These are phyloP conservation scores for Hysterangium stoloniferum DNA, from an alignment of 768 basidiomycete species.

Conservation along the genomic window DNA sequence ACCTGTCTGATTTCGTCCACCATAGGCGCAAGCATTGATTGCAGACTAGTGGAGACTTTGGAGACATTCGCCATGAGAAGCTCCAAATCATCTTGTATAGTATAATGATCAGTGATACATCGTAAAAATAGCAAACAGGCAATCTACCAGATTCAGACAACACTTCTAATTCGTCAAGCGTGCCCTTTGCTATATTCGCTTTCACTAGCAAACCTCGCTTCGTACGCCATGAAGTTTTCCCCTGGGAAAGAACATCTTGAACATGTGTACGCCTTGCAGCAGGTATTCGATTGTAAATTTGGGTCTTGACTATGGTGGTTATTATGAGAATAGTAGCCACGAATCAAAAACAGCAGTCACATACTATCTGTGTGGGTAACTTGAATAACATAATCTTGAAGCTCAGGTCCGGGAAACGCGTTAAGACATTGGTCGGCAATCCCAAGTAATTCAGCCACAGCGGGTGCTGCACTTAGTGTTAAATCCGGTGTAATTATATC, in stretches of 20 bases:
- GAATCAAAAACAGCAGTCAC: slow-evolving; percentile 18
- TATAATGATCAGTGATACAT: background rate
- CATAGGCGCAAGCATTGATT: slow-evolving; percentile 38
- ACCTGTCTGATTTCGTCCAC: slow-evolving; percentile 58
- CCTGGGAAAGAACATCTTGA: slow-evolving; percentile 55
- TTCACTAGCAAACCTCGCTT: slow-evolving; percentile 63
- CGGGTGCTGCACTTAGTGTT: slow-evolving; percentile 52
- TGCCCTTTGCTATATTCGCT: slow-evolving; percentile 58
- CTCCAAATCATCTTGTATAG: slow-evolving; percentile 49
- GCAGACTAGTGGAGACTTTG: slow-evolving; percentile 48
- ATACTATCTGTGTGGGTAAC: slow-evolving; percentile 72
- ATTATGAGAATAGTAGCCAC: slow-evolving; percentile 8
- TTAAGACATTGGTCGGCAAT: slow-evolving; percentile 60
- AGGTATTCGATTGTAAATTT: slow-evolving; percentile 52
- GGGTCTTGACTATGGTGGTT: slow-evolving; percentile 51
- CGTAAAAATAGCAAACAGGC: background rate
- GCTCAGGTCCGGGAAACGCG: slow-evolving; percentile 58
- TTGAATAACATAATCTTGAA: slow-evolving; percentile 61
- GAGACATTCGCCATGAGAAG: slow-evolving; percentile 47
- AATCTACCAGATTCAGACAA: slow-evolving; percentile 51
- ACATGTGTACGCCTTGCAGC: slow-evolving; percentile 46
- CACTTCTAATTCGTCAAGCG: slow-evolving; percentile 68
- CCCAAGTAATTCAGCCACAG: slow-evolving; percentile 67
- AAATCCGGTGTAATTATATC: slow-evolving; percentile 79
- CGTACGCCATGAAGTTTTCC: slow-evolving; percentile 58